Evolutionary conservation across 352 stramenopile genomes (phyloP).

Genomic region (Globisporangium iwayamae): DNA sequence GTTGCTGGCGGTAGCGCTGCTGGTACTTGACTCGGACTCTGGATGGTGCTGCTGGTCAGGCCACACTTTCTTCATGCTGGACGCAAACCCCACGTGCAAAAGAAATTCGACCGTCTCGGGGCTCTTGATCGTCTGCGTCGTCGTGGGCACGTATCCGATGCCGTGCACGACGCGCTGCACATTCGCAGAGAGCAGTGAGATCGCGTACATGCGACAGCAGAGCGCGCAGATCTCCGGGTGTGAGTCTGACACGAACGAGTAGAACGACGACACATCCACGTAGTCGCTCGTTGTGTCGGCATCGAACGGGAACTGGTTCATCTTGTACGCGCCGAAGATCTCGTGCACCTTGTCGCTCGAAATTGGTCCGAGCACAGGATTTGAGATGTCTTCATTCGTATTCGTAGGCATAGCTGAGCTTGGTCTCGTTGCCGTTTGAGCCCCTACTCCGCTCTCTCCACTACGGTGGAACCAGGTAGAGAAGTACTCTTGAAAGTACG

Average conservation of each 20-base stretch:
- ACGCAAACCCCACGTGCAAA: slow-evolving; percentile 69
- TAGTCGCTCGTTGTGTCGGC: slow-evolving; percentile 68
- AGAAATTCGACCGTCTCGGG: slow-evolving; percentile 51
- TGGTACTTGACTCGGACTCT: neutral
- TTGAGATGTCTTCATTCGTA: neutral
- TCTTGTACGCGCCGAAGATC: slow-evolving; percentile 60
- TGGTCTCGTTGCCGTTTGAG: neutral
- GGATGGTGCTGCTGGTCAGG: neutral
- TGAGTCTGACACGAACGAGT: slow-evolving; percentile 80
- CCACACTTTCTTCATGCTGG: slow-evolving; percentile 31
- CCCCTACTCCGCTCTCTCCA: neutral
- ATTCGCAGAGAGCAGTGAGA: slow-evolving; percentile 56
- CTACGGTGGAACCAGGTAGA: slow-evolving; percentile 48
- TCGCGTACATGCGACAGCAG: slow-evolving; percentile 71
- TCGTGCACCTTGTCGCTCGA: slow-evolving; percentile 32
- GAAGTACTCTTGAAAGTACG: slow-evolving; percentile 72
- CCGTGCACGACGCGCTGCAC: slow-evolving; percentile 51
- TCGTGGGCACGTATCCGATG: slow-evolving; percentile 57
- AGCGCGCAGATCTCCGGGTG: slow-evolving; percentile 76
- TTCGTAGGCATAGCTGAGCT: neutral
- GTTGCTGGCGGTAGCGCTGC: slow-evolving; percentile 3
- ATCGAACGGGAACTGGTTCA: slow-evolving; percentile 75
- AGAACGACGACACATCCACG: slow-evolving; percentile 78
- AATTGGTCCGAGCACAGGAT: slow-evolving; percentile 17
- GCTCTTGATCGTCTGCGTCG: slow-evolving; percentile 43